Evolutionary conservation across 2,329 filamentous ascomycete genomes (phyloP), one percentile per base, ranked within the genome.

Genomic region (Neophaeococcomyces mojaviensis): DNA sequence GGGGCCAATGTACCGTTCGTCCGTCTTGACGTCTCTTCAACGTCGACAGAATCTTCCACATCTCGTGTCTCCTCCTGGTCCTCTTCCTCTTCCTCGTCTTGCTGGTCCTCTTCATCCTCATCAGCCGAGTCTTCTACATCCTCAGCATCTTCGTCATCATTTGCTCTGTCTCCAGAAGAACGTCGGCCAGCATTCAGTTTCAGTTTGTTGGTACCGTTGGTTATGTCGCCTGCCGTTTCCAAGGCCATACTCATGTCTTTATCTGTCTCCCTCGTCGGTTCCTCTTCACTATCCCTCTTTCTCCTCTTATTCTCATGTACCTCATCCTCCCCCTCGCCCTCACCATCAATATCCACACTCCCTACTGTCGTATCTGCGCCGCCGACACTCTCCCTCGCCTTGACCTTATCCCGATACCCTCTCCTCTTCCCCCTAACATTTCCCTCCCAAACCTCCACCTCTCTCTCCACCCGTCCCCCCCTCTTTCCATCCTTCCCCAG

Each of bases 401-500:
- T 68, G 22, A 63, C 61, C 28, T 65, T 68, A 48, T 68, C 67
- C 51, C 68, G 58, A 45, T 61, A 61, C 13, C 55, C 57, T 38
- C 60, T 64, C 50, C 63, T 55, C 53, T 67, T 68, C 44, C 55
- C 57, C 12, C 53, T 58, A 26, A 61, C 54, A 2, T 59, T 54
- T 47, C 70, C 67, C 22, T 64, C 68, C 50, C 65, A 71, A 6
- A 61, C 60, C 48, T 73, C 70, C 35, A 82, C 64, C 63, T 83
- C 79, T 18, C 72, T 71, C 58, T 82, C 76, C 34, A 82, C 65
- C 18, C 76, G 67, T 4, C 72, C 69, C 1, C 76, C 64, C 59
- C 82, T 78, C n/a, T 63, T 63, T n/a, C 75, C 51, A 26, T 51
- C 49, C 31, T 40, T 37, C 15, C 51, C 48, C 31, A 52, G 31